Conservation (phyloP, 805 yeast genomes). For the Kazachstania martiniae region DNA sequence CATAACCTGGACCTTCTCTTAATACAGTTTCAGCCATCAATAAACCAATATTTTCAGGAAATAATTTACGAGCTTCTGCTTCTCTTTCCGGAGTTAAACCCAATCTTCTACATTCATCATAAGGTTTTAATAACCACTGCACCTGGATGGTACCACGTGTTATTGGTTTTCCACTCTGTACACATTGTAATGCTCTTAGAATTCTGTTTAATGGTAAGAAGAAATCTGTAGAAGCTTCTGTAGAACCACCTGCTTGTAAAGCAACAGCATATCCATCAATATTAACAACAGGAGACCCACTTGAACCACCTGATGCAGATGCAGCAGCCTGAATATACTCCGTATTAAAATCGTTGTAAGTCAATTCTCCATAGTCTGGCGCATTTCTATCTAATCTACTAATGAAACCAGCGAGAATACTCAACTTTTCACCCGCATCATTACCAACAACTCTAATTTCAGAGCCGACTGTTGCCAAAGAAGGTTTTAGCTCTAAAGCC, state of each 20-base stretch:
- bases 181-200: conserved; percentile 64
- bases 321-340: conserved; percentile 96
- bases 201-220: conserved; percentile 82
- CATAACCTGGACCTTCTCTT: conserved; percentile 79
- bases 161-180: conserved; percentile 48
- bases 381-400: conserved; percentile 83
- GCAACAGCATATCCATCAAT: conserved; percentile 83
- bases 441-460: conserved; percentile 94
- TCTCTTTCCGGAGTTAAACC: conserved; percentile 75
- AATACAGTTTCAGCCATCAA: conserved; percentile 73
- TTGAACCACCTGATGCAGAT: conserved; percentile 89
- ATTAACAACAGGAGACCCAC: conserved; percentile 94
- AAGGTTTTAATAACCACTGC: conserved; percentile 80
- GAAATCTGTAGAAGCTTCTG: conserved; percentile 88
- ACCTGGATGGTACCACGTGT: conserved; percentile 89
- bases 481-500: conserved; percentile 63
- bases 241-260: conserved; percentile 86
- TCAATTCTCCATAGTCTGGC: conserved; percentile 81
- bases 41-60: conserved; percentile 70
- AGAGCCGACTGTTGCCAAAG: conserved; percentile 78
- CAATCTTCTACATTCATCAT: conserved; percentile 79
- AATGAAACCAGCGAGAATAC: conserved; percentile 75
- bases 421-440: conserved; percentile 90
- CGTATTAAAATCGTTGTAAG: conserved; percentile 88
- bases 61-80: conserved; percentile 48